These are phyloP conservation scores for Adenanthera pavonina DNA, from an alignment of 306 rosid species.

Conservation along the genomic window DNA sequence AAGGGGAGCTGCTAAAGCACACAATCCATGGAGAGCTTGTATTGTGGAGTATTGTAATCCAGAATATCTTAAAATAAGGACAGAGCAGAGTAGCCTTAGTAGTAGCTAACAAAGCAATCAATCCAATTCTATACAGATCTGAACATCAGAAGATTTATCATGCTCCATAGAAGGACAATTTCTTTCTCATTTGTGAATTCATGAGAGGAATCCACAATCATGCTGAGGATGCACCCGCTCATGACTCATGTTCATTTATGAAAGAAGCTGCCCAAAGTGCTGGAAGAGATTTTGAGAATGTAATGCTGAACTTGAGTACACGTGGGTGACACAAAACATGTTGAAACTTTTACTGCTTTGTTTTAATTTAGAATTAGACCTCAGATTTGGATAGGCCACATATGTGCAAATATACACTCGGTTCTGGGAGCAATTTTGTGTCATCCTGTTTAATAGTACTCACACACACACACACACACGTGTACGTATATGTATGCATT, in stretches of 20 bases:
- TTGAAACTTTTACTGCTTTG: constrained; percentile 27
- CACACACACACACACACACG: background rate
- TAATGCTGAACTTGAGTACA: background rate
- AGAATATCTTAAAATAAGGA: background rate
- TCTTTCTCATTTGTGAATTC: constrained; percentile 17
- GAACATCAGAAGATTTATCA: background rate
- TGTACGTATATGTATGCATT: background rate
- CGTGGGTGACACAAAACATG: constrained; percentile 10
- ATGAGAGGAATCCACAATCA: constrained; percentile 10
- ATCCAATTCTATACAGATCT: background rate
- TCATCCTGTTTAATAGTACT: constrained; percentile 19
- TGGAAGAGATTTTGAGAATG: constrained; percentile 14
- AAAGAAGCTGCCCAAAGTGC: constrained; percentile 24
- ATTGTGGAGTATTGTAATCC: background rate
- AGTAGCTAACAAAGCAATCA: background rate
- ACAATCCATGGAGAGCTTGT: background rate
- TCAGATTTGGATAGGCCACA: constrained; percentile 14
- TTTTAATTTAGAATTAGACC: constrained; percentile 23
- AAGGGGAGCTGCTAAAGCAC: background rate
- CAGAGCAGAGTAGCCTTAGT: background rate
- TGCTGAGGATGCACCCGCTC: constrained; percentile 20
- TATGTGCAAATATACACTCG: background rate
- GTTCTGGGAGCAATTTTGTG: constrained; percentile 1
- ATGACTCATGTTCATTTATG: constrained; percentile 15
- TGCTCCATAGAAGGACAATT: background rate